Conservation (phyloP, 139 green algal species). For the Micromonas commoda region DNA sequence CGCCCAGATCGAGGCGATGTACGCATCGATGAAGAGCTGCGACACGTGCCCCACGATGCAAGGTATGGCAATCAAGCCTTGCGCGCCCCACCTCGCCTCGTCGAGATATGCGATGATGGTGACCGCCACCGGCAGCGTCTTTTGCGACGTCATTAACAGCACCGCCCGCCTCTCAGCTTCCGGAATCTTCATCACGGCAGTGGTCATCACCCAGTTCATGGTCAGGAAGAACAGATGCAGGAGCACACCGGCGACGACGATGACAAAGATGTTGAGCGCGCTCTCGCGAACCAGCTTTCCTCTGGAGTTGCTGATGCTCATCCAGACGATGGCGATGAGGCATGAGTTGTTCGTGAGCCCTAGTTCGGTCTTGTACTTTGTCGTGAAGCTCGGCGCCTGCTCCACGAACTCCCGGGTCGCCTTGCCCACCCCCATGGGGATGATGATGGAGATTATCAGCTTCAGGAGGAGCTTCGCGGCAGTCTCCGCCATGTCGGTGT, state of each 20-base stretch:
- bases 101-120: slow-evolving; percentile 48
- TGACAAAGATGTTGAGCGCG: slow-evolving; percentile 45
- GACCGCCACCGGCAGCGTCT: slow-evolving; percentile 54
- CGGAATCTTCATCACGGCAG: slow-evolving; percentile 29
- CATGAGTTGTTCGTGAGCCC: slow-evolving; percentile 29
- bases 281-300: slow-evolving; percentile 43
- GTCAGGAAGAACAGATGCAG: slow-evolving; percentile 56
- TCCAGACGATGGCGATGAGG: slow-evolving; percentile 70
- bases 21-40: slow-evolving; percentile 66
- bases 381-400: slow-evolving; percentile 39
- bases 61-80: slow-evolving; percentile 63
- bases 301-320: slow-evolving; percentile 51
- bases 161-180: slow-evolving; percentile 39
- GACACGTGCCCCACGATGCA: slow-evolving; percentile 71
- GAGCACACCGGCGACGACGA: slow-evolving; percentile 47
- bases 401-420: slow-evolving; percentile 38
- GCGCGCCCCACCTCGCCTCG: slow-evolving; percentile 8
- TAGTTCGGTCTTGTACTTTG: slow-evolving; percentile 25
- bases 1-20: too few species aligned
- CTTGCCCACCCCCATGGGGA: slow-evolving; percentile 51
- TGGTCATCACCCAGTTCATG: slow-evolving; percentile 37
- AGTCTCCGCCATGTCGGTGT: slow-evolving; percentile 39
- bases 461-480: slow-evolving; percentile 63
- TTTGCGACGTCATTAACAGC: slow-evolving; percentile 53
- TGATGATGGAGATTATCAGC: slow-evolving; percentile 65